These are phyloP conservation scores for Fusarium sp. DNA, from an alignment of 2,329 filamentous ascomycete genomes.

Conservation along the genomic window DNA sequence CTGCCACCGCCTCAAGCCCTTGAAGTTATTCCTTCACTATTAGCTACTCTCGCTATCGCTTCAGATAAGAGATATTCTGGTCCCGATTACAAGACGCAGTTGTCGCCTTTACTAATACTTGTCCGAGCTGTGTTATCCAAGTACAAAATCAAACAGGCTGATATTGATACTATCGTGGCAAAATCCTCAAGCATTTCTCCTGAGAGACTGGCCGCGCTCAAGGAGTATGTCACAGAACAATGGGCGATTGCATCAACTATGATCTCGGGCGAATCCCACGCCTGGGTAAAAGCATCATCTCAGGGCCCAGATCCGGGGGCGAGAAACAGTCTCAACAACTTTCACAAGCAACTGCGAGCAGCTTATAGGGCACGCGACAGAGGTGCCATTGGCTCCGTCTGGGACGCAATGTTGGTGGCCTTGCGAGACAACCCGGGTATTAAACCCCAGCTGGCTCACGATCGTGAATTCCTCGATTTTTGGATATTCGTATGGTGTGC, in stretches of 20 bases:
- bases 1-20: constrained; percentile 41
- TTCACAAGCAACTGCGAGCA: constrained; percentile 47
- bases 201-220: constrained; percentile 37
- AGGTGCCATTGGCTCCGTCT: constrained; percentile 48
- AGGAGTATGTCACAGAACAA: constrained; percentile 46
- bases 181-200: constrained; percentile 29
- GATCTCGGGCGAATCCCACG: constrained; percentile 36
- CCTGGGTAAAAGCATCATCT: constrained; percentile 36
- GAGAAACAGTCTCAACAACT: constrained; percentile 19
- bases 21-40: constrained; percentile 48
- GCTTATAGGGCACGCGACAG: constrained; percentile 49
- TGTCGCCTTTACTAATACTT: constrained; percentile 49
- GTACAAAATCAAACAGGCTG: constrained; percentile 26
- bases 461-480: constrained; percentile 54
- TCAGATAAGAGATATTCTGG: constrained; percentile 44
- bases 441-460: constrained; percentile 46
- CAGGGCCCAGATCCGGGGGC: constrained; percentile 6
- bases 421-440: constrained; percentile 44
- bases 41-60: constrained; percentile 49
- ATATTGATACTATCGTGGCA: constrained; percentile 37
- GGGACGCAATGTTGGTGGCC: constrained; percentile 48
- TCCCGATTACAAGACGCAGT: constrained; percentile 13
- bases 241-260: constrained; percentile 44
- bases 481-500: constrained; percentile 57
- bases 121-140: constrained; percentile 40